Percentiles rank a stretch among this genome's conserved stretches.
Evolutionary conservation across 768 basidiomycete species (phyloP).

Genomic region (Leccinum subgranulosum): DNA sequence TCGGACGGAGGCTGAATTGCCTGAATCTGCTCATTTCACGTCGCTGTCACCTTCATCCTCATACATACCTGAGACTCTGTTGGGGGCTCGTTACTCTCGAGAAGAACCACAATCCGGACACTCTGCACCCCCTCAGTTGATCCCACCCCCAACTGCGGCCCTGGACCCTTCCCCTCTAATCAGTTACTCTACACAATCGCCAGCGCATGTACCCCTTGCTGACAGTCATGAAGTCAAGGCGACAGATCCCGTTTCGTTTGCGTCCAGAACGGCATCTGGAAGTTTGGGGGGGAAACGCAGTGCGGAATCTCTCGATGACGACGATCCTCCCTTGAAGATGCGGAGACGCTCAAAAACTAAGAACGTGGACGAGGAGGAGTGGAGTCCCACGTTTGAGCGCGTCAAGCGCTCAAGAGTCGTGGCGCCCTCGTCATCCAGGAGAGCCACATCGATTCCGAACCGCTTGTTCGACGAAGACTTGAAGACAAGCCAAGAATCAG

Average conservation of each 20-base stretch:
- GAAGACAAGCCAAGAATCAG: neutral
- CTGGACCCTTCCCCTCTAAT: neutral
- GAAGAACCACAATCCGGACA: neutral
- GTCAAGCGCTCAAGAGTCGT: conserved; percentile 1
- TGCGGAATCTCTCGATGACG: neutral
- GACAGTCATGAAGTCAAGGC: neutral
- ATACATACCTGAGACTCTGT: neutral
- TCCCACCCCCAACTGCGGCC: conserved; percentile 13
- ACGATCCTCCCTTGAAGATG: neutral
- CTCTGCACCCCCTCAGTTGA: conserved; percentile 9
- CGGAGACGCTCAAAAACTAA: conserved; percentile 11
- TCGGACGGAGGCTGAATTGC: neutral
- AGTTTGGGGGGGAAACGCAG: conserved; percentile 14
- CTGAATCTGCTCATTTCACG: neutral
- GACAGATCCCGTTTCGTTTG: neutral
- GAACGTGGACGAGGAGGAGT: conserved; percentile 22
- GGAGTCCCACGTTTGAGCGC: conserved; percentile 9
- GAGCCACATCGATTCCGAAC: neutral
- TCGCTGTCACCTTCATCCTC: neutral
- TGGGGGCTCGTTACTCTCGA: neutral
- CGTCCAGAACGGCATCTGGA: neutral
- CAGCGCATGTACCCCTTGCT: neutral
- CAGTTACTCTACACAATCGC: neutral
- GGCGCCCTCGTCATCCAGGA: neutral
- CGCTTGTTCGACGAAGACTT: neutral